Conservation (phyloP, 139 green algal species). For the Coelastrella sp. region DNA sequence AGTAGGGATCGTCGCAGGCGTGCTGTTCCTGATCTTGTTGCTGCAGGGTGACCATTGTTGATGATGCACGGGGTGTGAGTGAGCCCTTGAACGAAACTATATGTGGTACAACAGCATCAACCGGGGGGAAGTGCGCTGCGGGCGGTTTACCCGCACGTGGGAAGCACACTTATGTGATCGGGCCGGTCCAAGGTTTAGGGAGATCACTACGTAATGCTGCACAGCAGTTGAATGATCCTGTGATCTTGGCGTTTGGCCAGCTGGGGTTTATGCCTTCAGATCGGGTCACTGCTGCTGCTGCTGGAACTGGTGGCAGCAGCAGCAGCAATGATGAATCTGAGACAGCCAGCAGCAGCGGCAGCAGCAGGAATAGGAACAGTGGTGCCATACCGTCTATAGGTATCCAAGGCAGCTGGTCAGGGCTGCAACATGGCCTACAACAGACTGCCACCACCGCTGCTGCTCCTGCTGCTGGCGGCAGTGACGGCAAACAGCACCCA, state of each 20-base stretch:
- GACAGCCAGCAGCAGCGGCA: neutral
- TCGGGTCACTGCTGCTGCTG: neutral
- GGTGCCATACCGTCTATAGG: neutral
- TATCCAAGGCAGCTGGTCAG: constrained; percentile 5
- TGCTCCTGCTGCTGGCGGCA: constrained; percentile 18
- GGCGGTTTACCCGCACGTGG: constrained; percentile 64
- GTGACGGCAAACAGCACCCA: neutral
- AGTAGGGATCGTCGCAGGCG: too few species aligned
- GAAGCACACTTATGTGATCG: constrained; percentile 20
- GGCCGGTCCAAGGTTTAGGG: constrained; percentile 35
- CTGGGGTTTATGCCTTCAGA: neutral
- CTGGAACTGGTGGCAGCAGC: neutral
- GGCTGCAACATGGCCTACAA: neutral
- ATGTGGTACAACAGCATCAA: constrained; percentile 72
- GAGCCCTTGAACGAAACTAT: constrained; percentile 85
- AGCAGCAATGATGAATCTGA: neutral
- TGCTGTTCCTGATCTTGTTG: neutral
- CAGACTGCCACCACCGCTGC: neutral
- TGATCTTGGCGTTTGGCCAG: constrained; percentile 64
- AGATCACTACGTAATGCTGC: constrained; percentile 47
- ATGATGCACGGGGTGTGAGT: constrained; percentile 79
- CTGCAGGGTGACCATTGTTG: constrained; percentile 48
- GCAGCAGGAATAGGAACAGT: neutral
- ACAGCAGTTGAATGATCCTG: constrained; percentile 69
- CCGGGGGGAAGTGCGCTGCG: constrained; percentile 62